These are phyloP conservation scores for Hymenoscyphus infarciens DNA, from an alignment of 2,329 filamentous ascomycete genomes.

Conservation along the genomic window DNA sequence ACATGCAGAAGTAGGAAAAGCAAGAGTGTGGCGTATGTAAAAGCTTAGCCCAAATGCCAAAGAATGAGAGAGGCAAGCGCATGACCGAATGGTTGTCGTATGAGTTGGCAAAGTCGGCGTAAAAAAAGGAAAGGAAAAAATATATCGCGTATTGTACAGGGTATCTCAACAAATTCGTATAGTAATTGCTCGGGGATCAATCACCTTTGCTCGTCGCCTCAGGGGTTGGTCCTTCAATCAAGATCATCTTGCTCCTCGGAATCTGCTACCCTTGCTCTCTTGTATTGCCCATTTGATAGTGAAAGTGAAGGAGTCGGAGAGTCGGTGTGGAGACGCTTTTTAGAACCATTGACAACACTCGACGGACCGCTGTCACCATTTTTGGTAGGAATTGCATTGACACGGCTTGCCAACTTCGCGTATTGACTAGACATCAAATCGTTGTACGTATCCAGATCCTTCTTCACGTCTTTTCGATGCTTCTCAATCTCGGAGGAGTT, in stretches of 20 bases:
- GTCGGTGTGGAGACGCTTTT: not conserved
- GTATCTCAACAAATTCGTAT: conserved; percentile 4
- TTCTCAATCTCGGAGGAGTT: not conserved
- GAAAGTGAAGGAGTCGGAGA: not conserved
- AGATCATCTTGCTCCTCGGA: not conserved
- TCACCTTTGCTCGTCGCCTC: not conserved
- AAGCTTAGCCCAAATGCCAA: not conserved
- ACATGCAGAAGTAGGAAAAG: not conserved
- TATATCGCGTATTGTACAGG: not conserved
- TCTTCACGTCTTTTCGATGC: not conserved
- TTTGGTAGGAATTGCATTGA: not conserved
- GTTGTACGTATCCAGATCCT: not conserved
- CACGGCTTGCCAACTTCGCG: not conserved
- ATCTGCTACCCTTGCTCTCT: not conserved
- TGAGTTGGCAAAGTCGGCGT: not conserved
- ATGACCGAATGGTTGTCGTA: not conserved
- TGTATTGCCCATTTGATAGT: not conserved
- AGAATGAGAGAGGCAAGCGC: not conserved
- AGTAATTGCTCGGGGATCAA: not conserved
- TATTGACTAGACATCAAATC: not conserved
- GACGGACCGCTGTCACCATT: not conserved
- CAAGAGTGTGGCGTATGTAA: not conserved
- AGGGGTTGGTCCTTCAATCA: not conserved
- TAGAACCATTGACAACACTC: not conserved
- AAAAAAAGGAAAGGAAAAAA: not conserved